These are phyloP conservation scores for Fusarium tuaranense DNA, from an alignment of 2,329 filamentous ascomycete genomes.

Conservation along the genomic window DNA sequence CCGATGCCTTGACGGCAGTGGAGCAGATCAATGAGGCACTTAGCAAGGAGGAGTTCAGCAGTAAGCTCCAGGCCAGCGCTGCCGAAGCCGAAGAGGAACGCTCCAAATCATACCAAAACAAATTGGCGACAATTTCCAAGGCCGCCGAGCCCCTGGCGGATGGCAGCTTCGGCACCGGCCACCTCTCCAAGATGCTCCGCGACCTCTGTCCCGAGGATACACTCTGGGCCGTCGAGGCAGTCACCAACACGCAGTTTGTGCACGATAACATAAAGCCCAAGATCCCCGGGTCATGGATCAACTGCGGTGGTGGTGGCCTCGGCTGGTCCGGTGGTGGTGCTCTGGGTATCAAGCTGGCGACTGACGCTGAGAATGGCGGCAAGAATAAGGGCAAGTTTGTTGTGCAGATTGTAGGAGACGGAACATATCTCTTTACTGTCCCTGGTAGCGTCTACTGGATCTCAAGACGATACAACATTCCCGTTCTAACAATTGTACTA, in stretches of 20 bases:
- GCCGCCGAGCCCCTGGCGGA: constrained; percentile 69
- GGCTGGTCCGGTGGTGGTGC: constrained; percentile 84
- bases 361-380: constrained; percentile 52
- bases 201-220: constrained; percentile 60
- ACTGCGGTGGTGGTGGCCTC: constrained; percentile 83
- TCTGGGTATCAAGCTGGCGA: constrained; percentile 81
- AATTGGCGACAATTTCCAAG: constrained; percentile 69
- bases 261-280: constrained; percentile 78
- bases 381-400: constrained; percentile 63
- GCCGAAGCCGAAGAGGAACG: constrained; percentile 56
- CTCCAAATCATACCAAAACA: constrained; percentile 67
- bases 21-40: constrained; percentile 77
- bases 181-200: constrained; percentile 49
- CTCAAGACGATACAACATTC: constrained; percentile 64
- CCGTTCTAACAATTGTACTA: constrained; percentile 65
- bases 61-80: constrained; percentile 50
- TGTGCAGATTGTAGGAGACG: constrained; percentile 68
- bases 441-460: constrained; percentile 69
- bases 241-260: constrained; percentile 76
- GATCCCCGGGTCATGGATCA: constrained; percentile 80
- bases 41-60: constrained; percentile 56
- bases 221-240: constrained; percentile 82
- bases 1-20: constrained; percentile 73
- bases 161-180: constrained; percentile 60
- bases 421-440: constrained; percentile 67